These are phyloP conservation scores for Eremothecium coryli DNA, from an alignment of 1,139 yeast species.

Conservation along the genomic window DNA sequence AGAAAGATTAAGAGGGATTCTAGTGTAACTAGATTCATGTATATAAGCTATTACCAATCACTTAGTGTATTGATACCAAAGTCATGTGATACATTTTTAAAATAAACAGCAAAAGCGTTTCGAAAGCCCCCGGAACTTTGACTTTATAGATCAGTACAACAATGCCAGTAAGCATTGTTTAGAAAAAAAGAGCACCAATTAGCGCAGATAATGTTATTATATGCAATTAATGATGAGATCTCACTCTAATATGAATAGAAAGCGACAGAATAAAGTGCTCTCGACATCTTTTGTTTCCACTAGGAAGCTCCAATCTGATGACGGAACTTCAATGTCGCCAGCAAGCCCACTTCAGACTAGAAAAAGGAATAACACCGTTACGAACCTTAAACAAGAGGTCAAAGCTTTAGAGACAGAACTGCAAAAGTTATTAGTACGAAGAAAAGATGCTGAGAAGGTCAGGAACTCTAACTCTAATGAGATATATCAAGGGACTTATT, in stretches of 20 bases:
- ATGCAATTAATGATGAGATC: neutral
- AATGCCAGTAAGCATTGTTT: no score
- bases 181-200: no score
- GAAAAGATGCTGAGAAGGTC: constrained; percentile 21
- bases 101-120: no score
- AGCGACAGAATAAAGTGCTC: constrained; percentile 24
- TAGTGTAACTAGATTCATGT: no score
- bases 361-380: constrained; percentile 19
- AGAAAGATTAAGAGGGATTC: constrained; percentile 9
- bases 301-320: constrained; percentile 17
- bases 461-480: constrained; percentile 23
- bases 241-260: constrained; percentile 1
- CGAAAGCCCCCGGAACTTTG: no score
- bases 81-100: no score
- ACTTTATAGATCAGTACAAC: no score
- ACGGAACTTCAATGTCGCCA: constrained; percentile 18
- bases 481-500: constrained; percentile 29
- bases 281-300: constrained; percentile 30
- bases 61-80: no score
- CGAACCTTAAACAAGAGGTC: constrained; percentile 18
- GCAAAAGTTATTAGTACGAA: constrained; percentile 17
- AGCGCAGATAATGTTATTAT: no score
- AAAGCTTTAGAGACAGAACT: constrained; percentile 21
- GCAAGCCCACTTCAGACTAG: constrained; percentile 23
- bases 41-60: no score